Conservation (phyloP, 208 protist species). For the Crithidia expoeki region DNA sequence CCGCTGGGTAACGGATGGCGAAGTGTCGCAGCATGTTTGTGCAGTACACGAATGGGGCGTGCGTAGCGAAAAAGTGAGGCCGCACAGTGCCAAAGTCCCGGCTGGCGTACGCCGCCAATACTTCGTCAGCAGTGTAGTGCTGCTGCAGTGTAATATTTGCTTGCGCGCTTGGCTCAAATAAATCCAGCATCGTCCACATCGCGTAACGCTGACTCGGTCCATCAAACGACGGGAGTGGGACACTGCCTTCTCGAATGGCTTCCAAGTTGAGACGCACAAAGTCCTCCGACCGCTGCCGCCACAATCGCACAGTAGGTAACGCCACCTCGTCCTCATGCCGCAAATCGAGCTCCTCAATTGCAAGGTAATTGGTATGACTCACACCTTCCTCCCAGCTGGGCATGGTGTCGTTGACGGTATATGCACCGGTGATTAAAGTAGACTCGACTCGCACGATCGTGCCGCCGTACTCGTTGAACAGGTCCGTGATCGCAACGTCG, state of each 20-base stretch:
- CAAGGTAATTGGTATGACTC: slow-evolving; percentile 22
- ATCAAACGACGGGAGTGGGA: slow-evolving; percentile 9
- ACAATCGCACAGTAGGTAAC: slow-evolving; percentile 8
- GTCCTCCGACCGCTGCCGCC: slow-evolving; percentile 9
- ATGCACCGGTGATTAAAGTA: not conserved
- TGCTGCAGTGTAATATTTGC: not conserved
- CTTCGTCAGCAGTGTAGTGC: not conserved
- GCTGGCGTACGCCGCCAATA: slow-evolving; percentile 16
- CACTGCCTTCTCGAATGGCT: not conserved
- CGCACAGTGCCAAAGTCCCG: slow-evolving; percentile 13
- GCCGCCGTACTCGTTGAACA: slow-evolving; percentile 68
- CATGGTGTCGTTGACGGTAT: slow-evolving; percentile 2
- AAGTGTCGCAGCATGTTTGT: slow-evolving; percentile 57
- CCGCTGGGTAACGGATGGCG: slow-evolving; percentile 38
- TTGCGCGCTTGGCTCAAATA: not conserved
- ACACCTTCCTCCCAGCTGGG: slow-evolving; percentile 22
- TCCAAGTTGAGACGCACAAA: slow-evolving; percentile 10
- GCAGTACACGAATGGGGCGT: slow-evolving; percentile 76
- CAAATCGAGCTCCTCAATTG: slow-evolving; percentile 27
- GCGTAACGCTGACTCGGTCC: slow-evolving; percentile 1
- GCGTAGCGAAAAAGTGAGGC: slow-evolving; percentile 47
- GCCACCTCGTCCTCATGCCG: slow-evolving; percentile 17
- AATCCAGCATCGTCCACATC: slow-evolving; percentile 15
- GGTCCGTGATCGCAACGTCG: slow-evolving; percentile 52
- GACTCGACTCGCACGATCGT: slow-evolving; percentile 58